phyloP scores from a whole-genome alignment of 2,329 filamentous ascomycete species.

The Catunica adiposa region DNA sequence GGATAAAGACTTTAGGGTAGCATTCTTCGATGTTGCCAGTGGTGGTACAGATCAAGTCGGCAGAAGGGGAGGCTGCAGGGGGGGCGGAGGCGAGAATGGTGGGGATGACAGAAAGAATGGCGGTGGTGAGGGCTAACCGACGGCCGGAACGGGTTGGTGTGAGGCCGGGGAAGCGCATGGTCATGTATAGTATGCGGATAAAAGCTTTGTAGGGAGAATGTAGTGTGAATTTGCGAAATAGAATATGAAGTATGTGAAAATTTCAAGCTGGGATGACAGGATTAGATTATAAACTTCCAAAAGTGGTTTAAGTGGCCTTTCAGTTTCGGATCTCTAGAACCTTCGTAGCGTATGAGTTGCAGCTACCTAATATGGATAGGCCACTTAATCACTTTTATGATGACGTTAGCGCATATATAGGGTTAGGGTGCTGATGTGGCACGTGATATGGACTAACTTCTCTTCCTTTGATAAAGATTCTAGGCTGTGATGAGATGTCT shows the following conservation, averaged over 20 bases:
- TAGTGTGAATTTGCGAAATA: too few relatives aligned
- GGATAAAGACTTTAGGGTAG: slow-evolving; percentile 46
- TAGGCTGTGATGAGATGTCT: too few relatives aligned
- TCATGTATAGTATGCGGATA: neutral
- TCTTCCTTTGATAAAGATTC: too few relatives aligned
- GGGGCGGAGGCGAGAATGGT: slow-evolving; percentile 7
- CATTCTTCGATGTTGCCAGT: slow-evolving; percentile 39
- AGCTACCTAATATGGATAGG: too few relatives aligned
- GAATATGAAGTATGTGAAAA: neutral
- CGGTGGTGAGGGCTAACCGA: neutral
- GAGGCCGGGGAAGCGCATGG: neutral
- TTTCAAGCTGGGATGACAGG: neutral
- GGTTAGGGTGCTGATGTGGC: neutral
- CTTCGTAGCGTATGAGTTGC: neutral
- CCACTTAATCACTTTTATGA: too few relatives aligned
- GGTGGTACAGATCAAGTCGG: slow-evolving; percentile 49
- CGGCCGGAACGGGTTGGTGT: neutral
- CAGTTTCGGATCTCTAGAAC: neutral
- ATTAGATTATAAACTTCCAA: neutral
- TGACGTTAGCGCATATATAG: neutral
- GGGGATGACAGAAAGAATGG: slow-evolving; percentile 3
- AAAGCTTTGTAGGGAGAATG: too few relatives aligned
- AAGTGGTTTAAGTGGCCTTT: neutral
- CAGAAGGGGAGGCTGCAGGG: neutral
- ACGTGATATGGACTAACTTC: neutral